phyloP scores from a whole-genome alignment of 805 yeast genomes.

The Teunomyces gatunensis region DNA sequence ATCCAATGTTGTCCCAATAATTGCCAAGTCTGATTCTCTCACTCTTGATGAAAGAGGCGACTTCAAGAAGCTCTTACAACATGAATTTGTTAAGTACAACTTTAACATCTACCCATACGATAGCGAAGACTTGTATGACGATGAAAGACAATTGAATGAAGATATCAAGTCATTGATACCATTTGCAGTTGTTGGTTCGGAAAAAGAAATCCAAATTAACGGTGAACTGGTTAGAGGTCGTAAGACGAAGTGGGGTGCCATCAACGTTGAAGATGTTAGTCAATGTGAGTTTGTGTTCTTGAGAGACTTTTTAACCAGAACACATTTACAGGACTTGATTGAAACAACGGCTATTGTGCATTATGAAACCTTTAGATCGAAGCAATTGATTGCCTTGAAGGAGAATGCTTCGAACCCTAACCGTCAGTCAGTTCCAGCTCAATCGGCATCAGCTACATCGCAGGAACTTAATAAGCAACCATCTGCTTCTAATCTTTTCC shows the following conservation, averaged over 20 bases:
- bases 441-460: conserved; percentile 8
- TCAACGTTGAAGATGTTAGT: conserved; percentile 88
- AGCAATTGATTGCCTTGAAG: conserved; percentile 89
- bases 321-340: conserved; percentile 93
- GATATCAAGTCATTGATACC: conserved; percentile 78
- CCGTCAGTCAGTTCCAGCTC: conserved; percentile 28
- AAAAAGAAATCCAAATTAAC: conserved; percentile 66
- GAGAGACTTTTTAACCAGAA: conserved; percentile 90
- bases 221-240: conserved; percentile 87
- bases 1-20: conserved; percentile 91
- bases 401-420: conserved; percentile 69
- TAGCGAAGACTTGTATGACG: conserved; percentile 62
- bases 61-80: conserved; percentile 74
- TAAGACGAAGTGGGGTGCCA: conserved; percentile 89
- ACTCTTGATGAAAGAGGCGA: conserved; percentile 80
- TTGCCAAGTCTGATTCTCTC: conserved; percentile 89
- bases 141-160: conserved; percentile 68
- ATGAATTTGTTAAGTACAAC: conserved; percentile 69
- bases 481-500: neutral
- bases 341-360: conserved; percentile 87
- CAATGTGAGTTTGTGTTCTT: conserved; percentile 96
- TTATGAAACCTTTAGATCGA: conserved; percentile 89
- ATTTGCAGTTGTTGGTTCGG: conserved; percentile 93
- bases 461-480: neutral
- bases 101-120: conserved; percentile 86